These are phyloP conservation scores for Gryganskiella cystojenkinii DNA, from an alignment of 192 early-diverging fungal species.

Conservation along the genomic window DNA sequence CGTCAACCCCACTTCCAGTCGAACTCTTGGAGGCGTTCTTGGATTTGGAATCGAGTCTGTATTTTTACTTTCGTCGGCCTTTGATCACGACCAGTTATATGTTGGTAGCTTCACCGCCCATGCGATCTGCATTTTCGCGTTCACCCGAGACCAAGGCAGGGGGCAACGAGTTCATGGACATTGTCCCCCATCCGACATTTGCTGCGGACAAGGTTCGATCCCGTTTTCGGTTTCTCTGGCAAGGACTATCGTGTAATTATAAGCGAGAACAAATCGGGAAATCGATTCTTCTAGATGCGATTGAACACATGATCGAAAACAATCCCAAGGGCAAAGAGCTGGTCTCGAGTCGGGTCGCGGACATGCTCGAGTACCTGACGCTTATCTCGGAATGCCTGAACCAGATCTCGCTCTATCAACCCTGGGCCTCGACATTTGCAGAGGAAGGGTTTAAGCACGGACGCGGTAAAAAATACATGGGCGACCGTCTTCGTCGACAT, in stretches of 20 bases:
- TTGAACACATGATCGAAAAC: conserved; percentile 33
- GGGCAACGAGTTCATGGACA: no score
- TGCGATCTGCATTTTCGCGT: no score
- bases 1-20: conserved; percentile 24
- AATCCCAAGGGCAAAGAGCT: conserved; percentile 33
- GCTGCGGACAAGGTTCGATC: no score
- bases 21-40: conserved; percentile 36
- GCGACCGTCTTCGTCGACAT: conserved; percentile 16
- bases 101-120: conserved; percentile 37
- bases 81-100: conserved; percentile 9
- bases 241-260: no score
- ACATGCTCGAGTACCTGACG: conserved; percentile 17
- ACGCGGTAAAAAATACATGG: background rate
- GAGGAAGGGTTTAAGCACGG: background rate
- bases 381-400: conserved; percentile 26
- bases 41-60: conserved; percentile 36
- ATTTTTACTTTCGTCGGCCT: conserved; percentile 15
- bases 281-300: conserved; percentile 17
- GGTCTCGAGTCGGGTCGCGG: conserved; percentile 22
- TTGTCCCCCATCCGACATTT: no score
- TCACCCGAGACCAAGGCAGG: no score
- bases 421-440: conserved; percentile 39
- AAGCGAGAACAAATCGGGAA: no score
- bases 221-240: no score
- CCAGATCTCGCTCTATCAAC: conserved; percentile 32